phyloP scores from a whole-genome alignment of 2,329 filamentous ascomycete genomes.

The Metarhizium album region DNA sequence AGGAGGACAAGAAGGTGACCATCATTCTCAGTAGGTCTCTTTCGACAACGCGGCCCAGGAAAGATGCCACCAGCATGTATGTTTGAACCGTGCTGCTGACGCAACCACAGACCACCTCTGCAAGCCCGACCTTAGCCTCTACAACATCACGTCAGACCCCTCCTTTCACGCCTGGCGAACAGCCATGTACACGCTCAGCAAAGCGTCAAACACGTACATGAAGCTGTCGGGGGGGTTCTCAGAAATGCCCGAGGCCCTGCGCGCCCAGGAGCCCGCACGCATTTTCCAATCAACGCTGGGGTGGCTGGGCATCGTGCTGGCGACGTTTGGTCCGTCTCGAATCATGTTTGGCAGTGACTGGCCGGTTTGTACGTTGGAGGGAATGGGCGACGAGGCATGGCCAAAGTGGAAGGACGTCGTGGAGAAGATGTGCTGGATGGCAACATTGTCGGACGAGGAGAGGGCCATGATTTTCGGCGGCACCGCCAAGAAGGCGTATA shows the following conservation, averaged over 20 bases:
- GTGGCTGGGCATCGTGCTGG: constrained; percentile 63
- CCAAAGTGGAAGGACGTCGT: constrained; percentile 64
- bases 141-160: constrained; percentile 42
- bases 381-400: constrained; percentile 51
- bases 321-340: constrained; percentile 58
- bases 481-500: constrained; percentile 64
- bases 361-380: constrained; percentile 68
- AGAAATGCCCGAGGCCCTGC: constrained; percentile 55
- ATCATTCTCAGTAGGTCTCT: constrained; percentile 59
- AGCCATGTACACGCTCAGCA: constrained; percentile 56
- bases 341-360: constrained; percentile 92
- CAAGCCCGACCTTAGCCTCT: constrained; percentile 67
- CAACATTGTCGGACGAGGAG: constrained; percentile 47
- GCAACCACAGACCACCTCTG: constrained; percentile 82
- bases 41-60: too few species aligned
- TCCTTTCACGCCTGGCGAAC: constrained; percentile 59
- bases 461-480: constrained; percentile 59
- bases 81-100: too few species aligned
- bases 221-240: constrained; percentile 84
- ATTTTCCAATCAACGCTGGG: constrained; percentile 55
- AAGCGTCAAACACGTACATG: constrained; percentile 61
- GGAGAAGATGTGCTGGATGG: constrained; percentile 53
- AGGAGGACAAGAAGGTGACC: constrained; percentile 47
- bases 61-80: too few species aligned
- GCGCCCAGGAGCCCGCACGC: constrained; percentile 32